Base-by-base conservation (phyloP, 2,329 filamentous ascomycete genomes). In the Malbranchea zuffiana region DNA sequence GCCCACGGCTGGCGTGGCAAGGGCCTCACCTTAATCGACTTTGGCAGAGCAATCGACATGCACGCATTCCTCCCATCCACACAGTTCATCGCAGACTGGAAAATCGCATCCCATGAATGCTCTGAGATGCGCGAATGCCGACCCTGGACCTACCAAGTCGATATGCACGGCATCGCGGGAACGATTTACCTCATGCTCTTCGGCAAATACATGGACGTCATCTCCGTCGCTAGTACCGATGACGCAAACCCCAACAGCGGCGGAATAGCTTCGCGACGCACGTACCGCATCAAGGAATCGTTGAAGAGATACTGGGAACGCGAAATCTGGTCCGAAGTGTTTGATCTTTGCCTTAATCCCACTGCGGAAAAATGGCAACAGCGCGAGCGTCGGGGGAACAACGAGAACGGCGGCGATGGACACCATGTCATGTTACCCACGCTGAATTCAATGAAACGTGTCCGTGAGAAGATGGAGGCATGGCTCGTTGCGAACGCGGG, bases 291-390 rank as follows among this genome's bases (percentile, higher is more conserved):
- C 47, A 74, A 80, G 35, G 88, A 95, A 60, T 74, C 68, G 10
- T 63, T 96, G 43, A 98, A 98, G 67, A 66, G 90, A 29, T 98
- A 98, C 62, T 98, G 90, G 90, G 87, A 96, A 67, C 81, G 78
- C 32, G 86, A 94, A 33, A 75, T 96, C 29, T 98, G 90, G 90
- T 62, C 56, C 2, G 77, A 82, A 42, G 78, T 81, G 32, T 93
- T 98, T 57, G 81, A 87, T 46, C 51, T 96, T 41, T 62, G 96
- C 46, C 67, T 98, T 28, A 98, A 98, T 58, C 87, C 88, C 0
- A 49, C 51, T 6, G 48, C 49, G 3, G 69, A 72, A 2, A 69
- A 68, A 40, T 76, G 78, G 59, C 59, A 74, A n/a, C 71, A 72
- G 6, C 64, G 54, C 1, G 86, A 87, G 21, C 16, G 12, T 23